Evolutionary conservation across 2,329 filamentous ascomycete genomes (phyloP).

Genomic region (Hypomyces perniciosus): DNA sequence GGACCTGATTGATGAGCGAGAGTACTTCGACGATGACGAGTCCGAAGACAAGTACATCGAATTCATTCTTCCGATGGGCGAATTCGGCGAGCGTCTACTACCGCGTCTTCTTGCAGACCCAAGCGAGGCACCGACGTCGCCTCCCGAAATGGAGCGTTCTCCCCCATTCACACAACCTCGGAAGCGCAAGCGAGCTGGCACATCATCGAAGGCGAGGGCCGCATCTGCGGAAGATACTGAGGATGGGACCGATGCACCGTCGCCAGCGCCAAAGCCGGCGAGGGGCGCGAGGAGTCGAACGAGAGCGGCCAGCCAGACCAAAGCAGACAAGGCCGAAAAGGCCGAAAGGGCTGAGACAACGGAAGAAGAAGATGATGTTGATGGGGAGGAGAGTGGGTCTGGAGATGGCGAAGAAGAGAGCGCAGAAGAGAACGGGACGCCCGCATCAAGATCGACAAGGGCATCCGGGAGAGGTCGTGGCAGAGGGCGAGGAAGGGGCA

Average conservation of each 20-base stretch:
- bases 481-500: slow-evolving; percentile 26
- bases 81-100: slow-evolving; percentile 43
- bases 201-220: slow-evolving; percentile 29
- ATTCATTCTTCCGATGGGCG: slow-evolving; percentile 52
- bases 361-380: slow-evolving; percentile 24
- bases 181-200: slow-evolving; percentile 41
- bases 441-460: slow-evolving; percentile 32
- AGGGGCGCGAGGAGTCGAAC: slow-evolving; percentile 40
- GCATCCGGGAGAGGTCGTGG: slow-evolving; percentile 30
- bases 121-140: slow-evolving; percentile 44
- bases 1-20: slow-evolving; percentile 77
- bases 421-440: slow-evolving; percentile 32
- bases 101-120: slow-evolving; percentile 38
- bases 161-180: slow-evolving; percentile 24
- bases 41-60: slow-evolving; percentile 58
- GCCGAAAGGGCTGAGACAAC: slow-evolving; percentile 25
- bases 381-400: slow-evolving; percentile 27
- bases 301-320: slow-evolving; percentile 36
- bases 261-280: slow-evolving; percentile 32
- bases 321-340: slow-evolving; percentile 27
- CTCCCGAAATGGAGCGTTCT: slow-evolving; percentile 38
- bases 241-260: slow-evolving; percentile 33
- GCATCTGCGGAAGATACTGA: slow-evolving; percentile 45
- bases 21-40: slow-evolving; percentile 57
- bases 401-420: slow-evolving; percentile 30